Evolutionary conservation across 208 protist genomes (phyloP).

Genomic region (Entamoeba histolytica): DNA sequence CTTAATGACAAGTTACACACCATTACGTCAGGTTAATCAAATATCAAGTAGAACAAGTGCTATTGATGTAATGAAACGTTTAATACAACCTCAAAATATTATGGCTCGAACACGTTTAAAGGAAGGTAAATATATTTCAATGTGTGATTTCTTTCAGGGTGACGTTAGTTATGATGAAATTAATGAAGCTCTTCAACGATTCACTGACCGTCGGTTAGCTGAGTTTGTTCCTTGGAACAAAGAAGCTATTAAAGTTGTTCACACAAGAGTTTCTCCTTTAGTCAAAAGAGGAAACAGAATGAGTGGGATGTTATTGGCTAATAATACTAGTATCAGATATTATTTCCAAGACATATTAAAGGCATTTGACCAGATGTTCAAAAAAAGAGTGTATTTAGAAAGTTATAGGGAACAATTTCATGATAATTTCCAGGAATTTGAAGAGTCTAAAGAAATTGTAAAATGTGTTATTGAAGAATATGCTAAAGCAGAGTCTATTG

Average conservation of each 20-base stretch:
- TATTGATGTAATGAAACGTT: slow-evolving; percentile 91
- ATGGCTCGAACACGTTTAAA: slow-evolving; percentile 70
- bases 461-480: background rate
- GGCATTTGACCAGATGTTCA: background rate
- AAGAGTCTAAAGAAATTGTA: background rate
- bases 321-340: background rate
- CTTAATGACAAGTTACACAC: slow-evolving; percentile 83
- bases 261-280: slow-evolving; percentile 76
- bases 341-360: background rate
- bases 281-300: background rate
- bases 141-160: slow-evolving; percentile 96
- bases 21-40: background rate
- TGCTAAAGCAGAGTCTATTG: background rate
- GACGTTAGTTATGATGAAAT: slow-evolving; percentile 83
- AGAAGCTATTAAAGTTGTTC: slow-evolving; percentile 40
- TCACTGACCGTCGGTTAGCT: slow-evolving; percentile 36
- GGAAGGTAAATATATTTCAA: slow-evolving; percentile 83
- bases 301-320: background rate
- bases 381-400: background rate
- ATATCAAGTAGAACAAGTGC: slow-evolving; percentile 92
- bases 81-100: slow-evolving; percentile 94
- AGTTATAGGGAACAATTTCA: too few relatives aligned
- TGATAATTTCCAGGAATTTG: background rate
- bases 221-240: slow-evolving; percentile 95
- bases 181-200: slow-evolving; percentile 92